Base-by-base conservation (phyloP, 1,139 yeast genomes). In the Wickerhamomyces sp. region DNA sequence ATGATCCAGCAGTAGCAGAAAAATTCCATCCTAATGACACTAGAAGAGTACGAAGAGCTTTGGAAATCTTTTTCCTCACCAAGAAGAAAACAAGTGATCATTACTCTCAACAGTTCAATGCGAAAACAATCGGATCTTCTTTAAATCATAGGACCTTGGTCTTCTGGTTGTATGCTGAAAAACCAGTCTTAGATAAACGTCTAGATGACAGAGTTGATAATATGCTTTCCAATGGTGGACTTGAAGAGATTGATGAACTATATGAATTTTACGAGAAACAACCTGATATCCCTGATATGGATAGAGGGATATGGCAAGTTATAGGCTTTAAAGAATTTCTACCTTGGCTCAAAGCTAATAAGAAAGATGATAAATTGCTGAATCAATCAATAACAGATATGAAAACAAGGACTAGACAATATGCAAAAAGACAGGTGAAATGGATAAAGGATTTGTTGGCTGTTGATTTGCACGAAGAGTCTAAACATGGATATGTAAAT, bases 241-340 rank as follows among this genome's bases (percentile, higher is more conserved):
- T 83, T 33, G 68, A 69, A 0, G 98, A 92, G 58, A 74, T 92
- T 12, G 56, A 70, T 8, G 74, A 77, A 38, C 58, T 92, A 57
- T 79, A 72, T 54, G 54, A 61, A 0, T 67, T 61, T 29, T 82
- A 72, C 46, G 41, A 52, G 1, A 36, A 39, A 1, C 47, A 47
- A 21, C 47, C 55, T 0, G 65, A 65, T 1, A 57, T 53, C 19
- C 78, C 78, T 2, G 79, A 76, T 40, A 64, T 78, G 41, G 82
- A 86, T 38, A 67, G 76, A 40, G 97, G 98, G 1, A 74, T 92
- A 0, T 90, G 89, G 88, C 98, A 92, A 61, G 96, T 88, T 2
- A 89, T 92, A 53, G 99, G 99, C 2, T 92, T 88, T 60, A 87
- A 88, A 55, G 97, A 92, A 59, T 90, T 92, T 56, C 59, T 89